Evolutionary conservation across 306 rosid species (phyloP).

Genomic region (Quercus berberidifolia): DNA sequence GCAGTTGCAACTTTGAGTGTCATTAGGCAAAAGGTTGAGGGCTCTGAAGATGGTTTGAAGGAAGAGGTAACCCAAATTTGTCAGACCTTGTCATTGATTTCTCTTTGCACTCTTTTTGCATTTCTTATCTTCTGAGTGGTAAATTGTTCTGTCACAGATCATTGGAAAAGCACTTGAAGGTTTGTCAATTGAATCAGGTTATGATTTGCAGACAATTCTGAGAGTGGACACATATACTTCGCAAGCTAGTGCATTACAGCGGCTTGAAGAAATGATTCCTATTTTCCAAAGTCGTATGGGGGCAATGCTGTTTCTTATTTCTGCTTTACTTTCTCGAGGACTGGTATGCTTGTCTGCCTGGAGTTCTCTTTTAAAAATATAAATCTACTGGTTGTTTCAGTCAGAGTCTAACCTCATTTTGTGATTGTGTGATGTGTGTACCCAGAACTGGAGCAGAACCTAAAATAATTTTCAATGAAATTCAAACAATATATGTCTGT

Average conservation of each 20-base stretch:
- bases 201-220: constrained; percentile 69
- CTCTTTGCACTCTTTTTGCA: background rate
- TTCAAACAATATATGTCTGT: too few relatives aligned
- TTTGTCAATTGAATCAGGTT: constrained; percentile 74
- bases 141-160: constrained; percentile 37
- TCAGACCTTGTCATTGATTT: constrained; percentile 16
- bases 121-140: constrained; percentile 13
- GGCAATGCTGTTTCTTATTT: constrained; percentile 89
- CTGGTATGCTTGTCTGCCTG: constrained; percentile 61
- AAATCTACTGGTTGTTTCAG: background rate
- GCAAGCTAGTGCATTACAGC: constrained; percentile 58
- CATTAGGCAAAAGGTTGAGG: constrained; percentile 36
- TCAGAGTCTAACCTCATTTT: background rate
- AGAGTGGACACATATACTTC: constrained; percentile 67
- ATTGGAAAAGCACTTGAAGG: constrained; percentile 68
- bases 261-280: constrained; percentile 70
- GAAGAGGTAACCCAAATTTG: constrained; percentile 56
- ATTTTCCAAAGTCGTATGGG: constrained; percentile 92
- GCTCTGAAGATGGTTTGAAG: constrained; percentile 40
- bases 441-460: too few relatives aligned
- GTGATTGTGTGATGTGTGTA: background rate
- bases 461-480: too few relatives aligned
- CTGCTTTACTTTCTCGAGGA: constrained; percentile 94
- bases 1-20: constrained; percentile 75
- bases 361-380: background rate